Percentiles rank a stretch among this genome's conserved stretches.
phyloP scores from a whole-genome alignment of 768 basidiomycete species.

The Calocera viscosa region DNA sequence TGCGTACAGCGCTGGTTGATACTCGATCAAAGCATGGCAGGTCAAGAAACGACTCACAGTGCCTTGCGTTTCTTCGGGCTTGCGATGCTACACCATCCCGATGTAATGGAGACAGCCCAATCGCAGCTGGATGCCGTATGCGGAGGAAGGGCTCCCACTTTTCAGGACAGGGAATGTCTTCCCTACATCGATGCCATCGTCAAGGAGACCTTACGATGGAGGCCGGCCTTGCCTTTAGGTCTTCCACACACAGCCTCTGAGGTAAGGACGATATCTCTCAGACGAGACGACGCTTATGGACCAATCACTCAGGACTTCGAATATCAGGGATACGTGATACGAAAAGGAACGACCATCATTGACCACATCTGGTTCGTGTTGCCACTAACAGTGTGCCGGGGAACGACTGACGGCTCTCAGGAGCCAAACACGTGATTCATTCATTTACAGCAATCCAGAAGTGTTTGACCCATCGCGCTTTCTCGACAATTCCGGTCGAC shows the following conservation, averaged over 20 bases:
- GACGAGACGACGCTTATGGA: neutral
- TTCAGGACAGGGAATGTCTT: slow-evolving; percentile 9
- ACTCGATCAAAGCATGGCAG: neutral
- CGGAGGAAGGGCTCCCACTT: neutral
- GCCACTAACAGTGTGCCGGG: slow-evolving; percentile 10
- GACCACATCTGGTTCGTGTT: slow-evolving; percentile 19
- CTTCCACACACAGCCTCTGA: neutral
- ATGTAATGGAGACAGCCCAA: neutral
- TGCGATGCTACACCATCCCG: neutral
- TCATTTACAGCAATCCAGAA: neutral
- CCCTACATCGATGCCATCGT: slow-evolving; percentile 14
- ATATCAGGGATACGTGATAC: slow-evolving; percentile 14
- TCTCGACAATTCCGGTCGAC: neutral
- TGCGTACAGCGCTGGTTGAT: neutral
- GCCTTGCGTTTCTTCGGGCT: neutral
- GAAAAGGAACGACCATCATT: slow-evolving; percentile 13
- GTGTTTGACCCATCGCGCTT: neutral
- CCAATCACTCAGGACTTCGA: neutral
- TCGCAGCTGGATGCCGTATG: neutral
- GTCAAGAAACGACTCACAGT: neutral
- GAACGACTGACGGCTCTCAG: neutral
- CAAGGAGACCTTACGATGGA: neutral
- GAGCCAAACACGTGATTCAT: neutral
- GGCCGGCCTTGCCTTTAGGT: neutral
- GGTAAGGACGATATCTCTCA: neutral